Evolutionary conservation across 192 early-diverging fungal genomes (phyloP).

Genomic region (Mortierella antarctica): DNA sequence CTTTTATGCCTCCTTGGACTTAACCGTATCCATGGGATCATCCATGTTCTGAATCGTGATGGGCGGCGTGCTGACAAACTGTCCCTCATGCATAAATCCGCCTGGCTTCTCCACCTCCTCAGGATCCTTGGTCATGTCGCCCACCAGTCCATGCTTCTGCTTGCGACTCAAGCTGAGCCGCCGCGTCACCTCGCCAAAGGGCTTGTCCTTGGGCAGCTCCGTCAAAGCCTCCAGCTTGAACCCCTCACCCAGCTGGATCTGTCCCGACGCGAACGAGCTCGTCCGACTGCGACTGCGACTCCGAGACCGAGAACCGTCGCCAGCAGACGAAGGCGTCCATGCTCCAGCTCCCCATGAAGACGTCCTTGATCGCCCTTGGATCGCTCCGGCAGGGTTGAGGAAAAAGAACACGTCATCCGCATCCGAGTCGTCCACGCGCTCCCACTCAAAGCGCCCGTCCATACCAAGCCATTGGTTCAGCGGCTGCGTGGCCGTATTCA

Average conservation of each 20-base stretch:
- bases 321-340: conserved; percentile 53
- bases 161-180: conserved; percentile 34
- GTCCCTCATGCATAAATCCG: conserved; percentile 31
- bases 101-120: conserved; percentile 25
- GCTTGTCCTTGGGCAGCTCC: conserved; percentile 47
- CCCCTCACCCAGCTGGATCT: conserved; percentile 48
- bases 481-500: conserved; percentile 46
- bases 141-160: conserved; percentile 27
- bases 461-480: conserved; percentile 63
- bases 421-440: conserved; percentile 60
- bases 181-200: conserved; percentile 52
- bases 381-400: conserved; percentile 59
- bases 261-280: conserved; percentile 53
- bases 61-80: conserved; percentile 32
- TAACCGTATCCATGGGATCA: conserved; percentile 30
- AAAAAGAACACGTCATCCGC: conserved; percentile 65
- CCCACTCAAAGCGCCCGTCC: conserved; percentile 70
- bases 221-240: conserved; percentile 66
- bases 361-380: conserved; percentile 56
- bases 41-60: conserved; percentile 51
- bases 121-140: conserved; percentile 10
- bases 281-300: conserved; percentile 56
- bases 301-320: conserved; percentile 37
- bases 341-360: conserved; percentile 50
- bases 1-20: conserved; percentile 39